phyloP scores from a whole-genome alignment of 169 alveolate species.

The Plasmodium gonderi region DNA sequence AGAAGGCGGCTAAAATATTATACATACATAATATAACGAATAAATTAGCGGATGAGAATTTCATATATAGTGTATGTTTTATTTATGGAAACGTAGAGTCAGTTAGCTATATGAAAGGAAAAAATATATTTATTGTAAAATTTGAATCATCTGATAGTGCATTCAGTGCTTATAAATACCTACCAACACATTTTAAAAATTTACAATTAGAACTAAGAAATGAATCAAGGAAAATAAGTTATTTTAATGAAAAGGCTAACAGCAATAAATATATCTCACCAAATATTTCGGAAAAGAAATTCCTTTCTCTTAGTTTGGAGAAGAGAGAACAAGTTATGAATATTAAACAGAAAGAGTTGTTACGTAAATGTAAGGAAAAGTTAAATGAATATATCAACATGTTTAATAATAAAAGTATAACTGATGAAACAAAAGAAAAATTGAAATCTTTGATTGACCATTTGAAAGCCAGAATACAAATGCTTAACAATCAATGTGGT shows the following conservation, averaged over 20 bases:
- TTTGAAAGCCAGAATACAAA: slow-evolving; percentile 27
- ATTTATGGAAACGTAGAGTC: slow-evolving; percentile 65
- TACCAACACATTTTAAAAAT: slow-evolving; percentile 51
- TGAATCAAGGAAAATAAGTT: slow-evolving; percentile 66
- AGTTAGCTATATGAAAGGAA: slow-evolving; percentile 65
- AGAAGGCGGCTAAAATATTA: slow-evolving; percentile 46
- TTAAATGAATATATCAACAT: slow-evolving; percentile 53
- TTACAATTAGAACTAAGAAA: slow-evolving; percentile 41
- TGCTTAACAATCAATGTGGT: slow-evolving; percentile 66
- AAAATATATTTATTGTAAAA: slow-evolving; percentile 53
- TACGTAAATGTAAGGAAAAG: slow-evolving; percentile 68
- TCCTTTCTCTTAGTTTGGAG: slow-evolving; percentile 53
- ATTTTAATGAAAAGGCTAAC: slow-evolving; percentile 59
- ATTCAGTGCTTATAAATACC: slow-evolving; percentile 36
- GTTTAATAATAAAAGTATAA: slow-evolving; percentile 44
- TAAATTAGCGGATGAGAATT: slow-evolving; percentile 55
- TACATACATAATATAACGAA: slow-evolving; percentile 51
- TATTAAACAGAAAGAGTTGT: slow-evolving; percentile 60
- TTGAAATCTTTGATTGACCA: slow-evolving; percentile 49
- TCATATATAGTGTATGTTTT: slow-evolving; percentile 56
- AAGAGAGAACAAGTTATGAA: slow-evolving; percentile 54
- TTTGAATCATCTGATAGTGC: slow-evolving; percentile 52
- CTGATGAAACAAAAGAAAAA: slow-evolving; percentile 20
- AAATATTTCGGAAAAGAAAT: slow-evolving; percentile 36
- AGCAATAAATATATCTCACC: slow-evolving; percentile 68